A percentile compares a stretch with the other conserved stretches of the same genome.
phyloP scores from a whole-genome alignment of 129 eudicot genomes.

The Flaveria brownii region DNA sequence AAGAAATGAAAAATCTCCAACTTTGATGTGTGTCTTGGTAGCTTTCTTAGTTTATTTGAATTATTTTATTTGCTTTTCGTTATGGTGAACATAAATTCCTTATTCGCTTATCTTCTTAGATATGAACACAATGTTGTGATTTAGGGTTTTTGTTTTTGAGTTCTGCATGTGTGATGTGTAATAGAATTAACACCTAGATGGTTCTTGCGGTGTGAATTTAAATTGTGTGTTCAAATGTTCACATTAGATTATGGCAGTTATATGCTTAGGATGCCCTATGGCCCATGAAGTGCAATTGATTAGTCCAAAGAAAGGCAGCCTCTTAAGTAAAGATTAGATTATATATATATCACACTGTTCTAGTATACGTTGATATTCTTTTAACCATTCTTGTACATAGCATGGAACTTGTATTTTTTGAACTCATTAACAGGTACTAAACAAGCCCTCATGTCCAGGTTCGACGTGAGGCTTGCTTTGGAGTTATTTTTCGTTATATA shows the following conservation, averaged over 20 bases:
- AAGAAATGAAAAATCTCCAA: too few relatives aligned
- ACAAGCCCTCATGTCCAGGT: constrained; percentile 30
- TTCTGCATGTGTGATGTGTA: background rate
- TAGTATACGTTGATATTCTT: too few relatives aligned
- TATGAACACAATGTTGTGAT: background rate
- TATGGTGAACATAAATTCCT: too few relatives aligned
- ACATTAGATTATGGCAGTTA: background rate
- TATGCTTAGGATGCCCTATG: too few relatives aligned
- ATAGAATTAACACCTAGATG: constrained; percentile 1
- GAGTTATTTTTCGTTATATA: background rate
- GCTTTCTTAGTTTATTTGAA: background rate
- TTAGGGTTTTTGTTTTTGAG: background rate
- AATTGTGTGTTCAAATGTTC: constrained; percentile 17
- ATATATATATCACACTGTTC: too few relatives aligned
- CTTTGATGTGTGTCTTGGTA: too few relatives aligned
- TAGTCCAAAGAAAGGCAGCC: too few relatives aligned
- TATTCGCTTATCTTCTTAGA: background rate
- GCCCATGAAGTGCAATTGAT: too few relatives aligned
- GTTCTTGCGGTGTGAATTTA: constrained; percentile 2
- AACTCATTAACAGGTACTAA: constrained; percentile 45
- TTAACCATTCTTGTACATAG: background rate
- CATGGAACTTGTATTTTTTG: background rate
- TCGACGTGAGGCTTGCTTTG: constrained; percentile 46
- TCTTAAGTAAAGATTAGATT: too few relatives aligned
- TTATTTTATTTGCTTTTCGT: too few relatives aligned